Conservation (phyloP, 2,329 filamentous ascomycete species). For the Rhytidhysteron rufulum region DNA sequence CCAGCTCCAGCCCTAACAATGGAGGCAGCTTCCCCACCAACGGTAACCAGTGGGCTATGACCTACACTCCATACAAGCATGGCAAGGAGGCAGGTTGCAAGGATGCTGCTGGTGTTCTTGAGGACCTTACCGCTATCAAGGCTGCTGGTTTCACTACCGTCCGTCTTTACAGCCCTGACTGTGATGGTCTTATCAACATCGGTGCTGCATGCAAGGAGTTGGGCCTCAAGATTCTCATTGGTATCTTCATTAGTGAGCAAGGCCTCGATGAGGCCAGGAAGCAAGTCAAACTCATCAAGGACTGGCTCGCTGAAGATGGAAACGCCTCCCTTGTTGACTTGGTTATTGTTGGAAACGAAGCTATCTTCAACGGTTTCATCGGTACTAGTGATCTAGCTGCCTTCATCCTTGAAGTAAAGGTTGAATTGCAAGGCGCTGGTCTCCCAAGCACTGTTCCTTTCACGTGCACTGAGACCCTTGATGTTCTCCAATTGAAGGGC, state of each 20-base stretch:
- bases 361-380: conserved; percentile 71
- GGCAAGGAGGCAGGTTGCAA: conserved; percentile 42
- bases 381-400: conserved; percentile 59
- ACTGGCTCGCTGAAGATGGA: conserved; percentile 67
- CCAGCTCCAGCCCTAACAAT: conserved; percentile 20
- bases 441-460: conserved; percentile 63
- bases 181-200: conserved; percentile 72
- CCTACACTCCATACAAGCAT: conserved; percentile 49
- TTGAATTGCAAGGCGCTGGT: conserved; percentile 57
- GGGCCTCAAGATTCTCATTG: conserved; percentile 77
- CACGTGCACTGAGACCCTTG: conserved; percentile 84
- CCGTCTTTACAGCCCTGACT: conserved; percentile 91
- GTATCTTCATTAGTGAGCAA: conserved; percentile 73
- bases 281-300: conserved; percentile 70
- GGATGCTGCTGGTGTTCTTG: conserved; percentile 32
- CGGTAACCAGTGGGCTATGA: conserved; percentile 46
- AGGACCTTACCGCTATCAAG: conserved; percentile 42
- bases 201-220: conserved; percentile 63
- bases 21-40: conserved; percentile 35
- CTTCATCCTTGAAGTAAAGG: conserved; percentile 67
- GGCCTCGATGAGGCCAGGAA: conserved; percentile 56
- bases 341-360: conserved; percentile 88
- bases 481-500: conserved; percentile 65
- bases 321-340: conserved; percentile 73
- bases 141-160: conserved; percentile 57